Evolutionary conservation across 352 stramenopile species (phyloP), one percentile per base, ranked within the genome.

Genomic region (Pythium oligandrum): DNA sequence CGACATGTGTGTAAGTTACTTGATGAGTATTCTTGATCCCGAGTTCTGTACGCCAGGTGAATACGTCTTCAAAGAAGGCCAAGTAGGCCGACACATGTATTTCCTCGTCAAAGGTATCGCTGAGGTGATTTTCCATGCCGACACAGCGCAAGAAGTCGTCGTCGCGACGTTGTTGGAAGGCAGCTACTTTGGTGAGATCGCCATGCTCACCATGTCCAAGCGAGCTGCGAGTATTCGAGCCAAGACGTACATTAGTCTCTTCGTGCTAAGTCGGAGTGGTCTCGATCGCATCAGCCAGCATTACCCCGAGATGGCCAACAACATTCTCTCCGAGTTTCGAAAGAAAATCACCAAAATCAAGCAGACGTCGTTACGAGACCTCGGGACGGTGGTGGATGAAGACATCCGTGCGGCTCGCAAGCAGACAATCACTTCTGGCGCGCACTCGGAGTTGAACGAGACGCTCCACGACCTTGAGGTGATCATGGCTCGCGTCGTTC

Each of bases 261-360:
- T 88, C 32, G 78, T 90, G 31, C 75, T 92, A 34, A 90, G 79
- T 17, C 81, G 83, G 37, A 67, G 47, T n/a, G 82, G 82, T 0
- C 61, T 92, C 3, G 82, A 90, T 38, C 63, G 75, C 4, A 90
- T 92, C 46, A 87, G 71, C 45, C 36, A 76, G 52, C 79, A 90
- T 55, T 92, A 90, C 48, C 79, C 82, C 1, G 82, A 92, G 53
- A 89, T 92, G 74, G 81, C 82, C 10, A 78, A 75, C 61, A 85
- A 68, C 37, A 89, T 92, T 36, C 55, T 90, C 10, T 63, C 71
- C 17, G 82, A 90, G 42, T 90, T 92, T 57, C 76, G 68, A 44
- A 87, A 87, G 57, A 92, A 92, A 52, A 87, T 92, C 53, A 87
- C 68, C 1, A 57, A 87, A 52, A 92, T 92, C 63, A 90, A 92